These are phyloP conservation scores for Rubia tinctorum DNA, from an alignment of 305 asterid genomes.

Conservation along the genomic window DNA sequence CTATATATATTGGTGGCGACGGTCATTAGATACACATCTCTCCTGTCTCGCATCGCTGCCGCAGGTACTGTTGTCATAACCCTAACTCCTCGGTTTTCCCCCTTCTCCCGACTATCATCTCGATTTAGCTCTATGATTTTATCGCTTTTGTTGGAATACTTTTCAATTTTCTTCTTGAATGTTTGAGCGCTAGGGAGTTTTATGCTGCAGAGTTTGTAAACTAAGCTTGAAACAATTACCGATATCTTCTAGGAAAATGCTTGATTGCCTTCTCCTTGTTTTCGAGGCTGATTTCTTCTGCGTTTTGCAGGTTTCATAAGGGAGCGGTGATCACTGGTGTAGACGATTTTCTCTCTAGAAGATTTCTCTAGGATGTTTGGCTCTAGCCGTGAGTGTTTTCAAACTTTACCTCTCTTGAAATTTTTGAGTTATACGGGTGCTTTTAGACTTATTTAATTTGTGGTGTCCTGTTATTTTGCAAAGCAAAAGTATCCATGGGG, in stretches of 20 bases:
- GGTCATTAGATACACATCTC: not conserved
- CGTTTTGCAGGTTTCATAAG: slow-evolving; percentile 10
- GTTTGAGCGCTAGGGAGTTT: not conserved
- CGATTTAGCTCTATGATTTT: not conserved
- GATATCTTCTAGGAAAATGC: not conserved
- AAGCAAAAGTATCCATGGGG: not conserved
- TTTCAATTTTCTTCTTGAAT: not conserved
- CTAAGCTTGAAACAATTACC: not conserved
- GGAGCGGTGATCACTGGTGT: not conserved
- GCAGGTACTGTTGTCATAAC: slow-evolving; percentile 12
- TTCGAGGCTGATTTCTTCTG: not conserved
- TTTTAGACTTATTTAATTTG: not conserved
- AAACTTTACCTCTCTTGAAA: not conserved
- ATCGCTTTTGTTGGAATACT: not conserved
- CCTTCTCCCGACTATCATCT: not conserved
- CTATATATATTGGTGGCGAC: not conserved
- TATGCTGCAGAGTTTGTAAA: not conserved
- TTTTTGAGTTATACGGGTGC: not conserved
- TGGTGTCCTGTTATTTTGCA: not conserved
- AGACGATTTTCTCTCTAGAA: not conserved
- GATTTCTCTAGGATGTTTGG: slow-evolving; percentile 19
- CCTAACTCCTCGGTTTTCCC: not conserved
- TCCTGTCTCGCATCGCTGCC: not conserved
- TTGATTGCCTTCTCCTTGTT: not conserved
- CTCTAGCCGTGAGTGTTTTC: slow-evolving; percentile 23